phyloP scores from a whole-genome alignment of 306 rosid genomes.

The Vicia faba region DNA sequence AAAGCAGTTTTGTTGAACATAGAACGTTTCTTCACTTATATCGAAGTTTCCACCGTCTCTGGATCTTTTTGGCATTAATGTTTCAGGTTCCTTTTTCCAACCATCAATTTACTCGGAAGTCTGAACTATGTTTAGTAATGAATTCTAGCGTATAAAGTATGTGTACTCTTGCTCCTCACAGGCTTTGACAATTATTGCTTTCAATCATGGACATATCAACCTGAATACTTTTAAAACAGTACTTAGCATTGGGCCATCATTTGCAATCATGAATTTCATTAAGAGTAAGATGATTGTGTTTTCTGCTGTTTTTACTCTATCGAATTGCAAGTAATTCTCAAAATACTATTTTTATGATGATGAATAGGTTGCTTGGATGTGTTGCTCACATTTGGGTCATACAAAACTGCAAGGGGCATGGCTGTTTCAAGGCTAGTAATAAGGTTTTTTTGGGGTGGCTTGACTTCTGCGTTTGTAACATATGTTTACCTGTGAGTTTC shows the following conservation, averaged over 20 bases:
- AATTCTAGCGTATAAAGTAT: conserved; percentile 27
- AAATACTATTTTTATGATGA: conserved; percentile 32
- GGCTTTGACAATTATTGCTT: conserved; percentile 89
- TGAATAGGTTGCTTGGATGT: conserved; percentile 77
- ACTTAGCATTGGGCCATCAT: conserved; percentile 90
- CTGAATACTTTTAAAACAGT: conserved; percentile 68
- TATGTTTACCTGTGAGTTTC: conserved; percentile 79
- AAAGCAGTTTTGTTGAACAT: conserved; percentile 96
- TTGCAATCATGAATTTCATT: conserved; percentile 81
- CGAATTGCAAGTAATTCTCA: conserved; percentile 20
- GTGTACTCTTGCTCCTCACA: conserved; percentile 42
- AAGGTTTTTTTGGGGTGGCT: conserved; percentile 91
- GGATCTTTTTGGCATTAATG: conserved; percentile 93
- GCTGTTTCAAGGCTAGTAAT: conserved; percentile 93
- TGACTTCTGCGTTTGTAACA: conserved; percentile 68
- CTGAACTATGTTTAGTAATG: conserved; percentile 29
- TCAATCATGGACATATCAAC: conserved; percentile 54
- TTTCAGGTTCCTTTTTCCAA: conserved; percentile 68
- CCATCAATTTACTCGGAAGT: conserved; percentile 33
- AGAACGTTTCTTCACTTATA: conserved; percentile 87
- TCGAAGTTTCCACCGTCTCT: conserved; percentile 96
- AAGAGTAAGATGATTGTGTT: conserved; percentile 58
- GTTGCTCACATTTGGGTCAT: conserved; percentile 92
- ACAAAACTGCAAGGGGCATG: conserved; percentile 93
- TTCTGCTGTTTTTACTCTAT: conserved; percentile 31